A percentile compares a stretch with the other conserved stretches of the same genome.
Conservation (phyloP, 768 basidiomycete species). For the Leccinum uliginosum region DNA sequence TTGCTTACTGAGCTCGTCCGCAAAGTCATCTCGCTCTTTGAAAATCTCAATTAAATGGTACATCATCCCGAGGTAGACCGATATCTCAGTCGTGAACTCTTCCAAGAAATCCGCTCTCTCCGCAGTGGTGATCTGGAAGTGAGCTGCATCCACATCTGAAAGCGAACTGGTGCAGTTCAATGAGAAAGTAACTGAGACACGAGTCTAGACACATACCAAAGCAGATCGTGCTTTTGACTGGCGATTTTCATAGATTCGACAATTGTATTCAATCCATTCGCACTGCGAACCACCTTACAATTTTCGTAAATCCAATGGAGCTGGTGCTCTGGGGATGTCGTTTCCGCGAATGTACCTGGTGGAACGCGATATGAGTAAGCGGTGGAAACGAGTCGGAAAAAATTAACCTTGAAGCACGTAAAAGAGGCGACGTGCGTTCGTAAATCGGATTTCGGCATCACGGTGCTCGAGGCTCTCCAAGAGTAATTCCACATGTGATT, state of each 20-base stretch:
- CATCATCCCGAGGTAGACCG: slow-evolving; percentile 90
- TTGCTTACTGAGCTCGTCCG: slow-evolving; percentile 88
- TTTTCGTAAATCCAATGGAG: slow-evolving; percentile 95
- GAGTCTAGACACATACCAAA: slow-evolving; percentile 48
- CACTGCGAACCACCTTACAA: slow-evolving; percentile 76
- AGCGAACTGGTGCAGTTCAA: slow-evolving; percentile 49
- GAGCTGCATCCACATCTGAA: slow-evolving; percentile 68
- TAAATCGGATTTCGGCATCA: slow-evolving; percentile 79
- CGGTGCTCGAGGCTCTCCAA: slow-evolving; percentile 87
- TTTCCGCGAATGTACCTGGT: slow-evolving; percentile 86
- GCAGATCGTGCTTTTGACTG: slow-evolving; percentile 76
- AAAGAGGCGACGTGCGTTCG: slow-evolving; percentile 79
- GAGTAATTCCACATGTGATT: slow-evolving; percentile 70
- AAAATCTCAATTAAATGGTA: slow-evolving; percentile 95
- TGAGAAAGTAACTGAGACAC: slow-evolving; percentile 1
- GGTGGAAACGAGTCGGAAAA: neutral
- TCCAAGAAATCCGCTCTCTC: slow-evolving; percentile 81
- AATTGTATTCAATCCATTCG: slow-evolving; percentile 79
- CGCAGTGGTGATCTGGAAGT: slow-evolving; percentile 61
- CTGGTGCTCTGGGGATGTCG: slow-evolving; percentile 89
- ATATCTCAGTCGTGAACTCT: slow-evolving; percentile 88
- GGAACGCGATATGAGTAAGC: slow-evolving; percentile 9
- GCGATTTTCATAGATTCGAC: slow-evolving; percentile 90
- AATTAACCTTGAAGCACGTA: slow-evolving; percentile 85
- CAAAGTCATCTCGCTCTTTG: slow-evolving; percentile 91